Evolutionary conservation across 2,329 filamentous ascomycete genomes (phyloP), one percentile per base, ranked within the genome.

Genomic region (Salinomyces thailandicus): DNA sequence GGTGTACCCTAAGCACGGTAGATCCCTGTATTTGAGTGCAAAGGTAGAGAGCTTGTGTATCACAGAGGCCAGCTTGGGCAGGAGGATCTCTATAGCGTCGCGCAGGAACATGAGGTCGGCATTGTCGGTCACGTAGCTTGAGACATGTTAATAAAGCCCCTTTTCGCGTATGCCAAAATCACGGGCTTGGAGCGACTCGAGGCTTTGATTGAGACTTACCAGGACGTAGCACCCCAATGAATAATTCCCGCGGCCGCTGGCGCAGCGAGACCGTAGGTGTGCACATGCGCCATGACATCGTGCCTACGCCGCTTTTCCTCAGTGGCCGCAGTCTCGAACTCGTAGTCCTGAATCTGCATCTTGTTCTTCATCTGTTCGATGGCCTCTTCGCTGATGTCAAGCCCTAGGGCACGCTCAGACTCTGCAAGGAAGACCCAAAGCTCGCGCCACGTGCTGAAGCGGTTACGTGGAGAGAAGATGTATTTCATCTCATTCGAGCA

Each of bases 371-470:
- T 62, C 53, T 70, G 63, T 38, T 55, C 43, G 36, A 70, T 59
- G 1, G 66, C 67, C 27, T 87, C 71, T n/a, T 75, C 72, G 11
- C 74, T 77, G 55, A 94, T 87, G 30, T 63, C 66, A 31, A 93
- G 73, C 2, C 85, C 85, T 2, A 93, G 72, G 60, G 87, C 81
- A 59, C 78, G 79, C 67, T 94, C 81, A 7, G 73, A 70, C 67
- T 93, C 80, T 16, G 86, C 86, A 8, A 94, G 79, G 63, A 72
- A 78, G 30, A 89, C 67, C 87, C 87, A 95, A 13, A 94, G 75
- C 58, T 83, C 72, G 46, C 86, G 77, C 85, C 85, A 93, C 37
- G 77, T 85, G 28, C 75, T 79, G 59, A 79, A 77, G 18, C 85
- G 73, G 36, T 76, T 79, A 29, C 85, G 75, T 41, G 79, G 75